Base-by-base conservation (phyloP, 1,284 basidiomycete species). In the Ustilago nuda region DNA sequence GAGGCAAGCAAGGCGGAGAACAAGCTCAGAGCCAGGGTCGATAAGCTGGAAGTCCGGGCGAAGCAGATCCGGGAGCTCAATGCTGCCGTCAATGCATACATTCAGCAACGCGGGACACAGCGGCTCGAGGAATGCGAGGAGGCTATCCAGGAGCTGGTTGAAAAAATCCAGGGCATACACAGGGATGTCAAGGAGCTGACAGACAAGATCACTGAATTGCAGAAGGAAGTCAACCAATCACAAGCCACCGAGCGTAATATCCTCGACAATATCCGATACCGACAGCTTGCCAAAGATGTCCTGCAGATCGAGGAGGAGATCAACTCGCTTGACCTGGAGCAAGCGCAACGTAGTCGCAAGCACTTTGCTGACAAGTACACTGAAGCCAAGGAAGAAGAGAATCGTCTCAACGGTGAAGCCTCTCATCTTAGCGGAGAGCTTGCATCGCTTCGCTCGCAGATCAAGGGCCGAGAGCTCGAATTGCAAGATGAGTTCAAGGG, bases 341-440 rank as follows among this genome's bases (percentile, higher is more conserved):
- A 76, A 41, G 78, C 81, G 30, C 76, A 74, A 19, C 60, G 69
- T 53, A 61, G 66, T 39, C 74, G 92, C 81, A 89, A 91, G 65
- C 92, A 92, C 64, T 99, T 95, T 86, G 91, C 95, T 64, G 90
- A 91, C 62, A 91, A 92, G 82, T 98, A 93, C 87, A 88, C 89
- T 33, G 81, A 77, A 85, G 89, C 91, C 86, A 91, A 93, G 86
- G 89, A 91, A 72, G 90, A 89, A 74, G 92, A 93, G 87, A 91
- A 89, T 37, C 88, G 91, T 43, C 86, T 93, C 76, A 90, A 90
- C 76, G 89, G 90, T 86, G 94, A 94, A 72, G 90, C 86, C 8
- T 69, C 70, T 43, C 78, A 82, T 52, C 61, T 85, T 13, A 70
- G 74, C 36, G 84, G 83, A 50, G 83, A 82, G 66, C 76, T 82